Percentiles rank a stretch among this genome's conserved stretches.
These are phyloP conservation scores for Oryza meyeriana DNA, from an alignment of 176 grass and related monocot species.

Conservation along the genomic window DNA sequence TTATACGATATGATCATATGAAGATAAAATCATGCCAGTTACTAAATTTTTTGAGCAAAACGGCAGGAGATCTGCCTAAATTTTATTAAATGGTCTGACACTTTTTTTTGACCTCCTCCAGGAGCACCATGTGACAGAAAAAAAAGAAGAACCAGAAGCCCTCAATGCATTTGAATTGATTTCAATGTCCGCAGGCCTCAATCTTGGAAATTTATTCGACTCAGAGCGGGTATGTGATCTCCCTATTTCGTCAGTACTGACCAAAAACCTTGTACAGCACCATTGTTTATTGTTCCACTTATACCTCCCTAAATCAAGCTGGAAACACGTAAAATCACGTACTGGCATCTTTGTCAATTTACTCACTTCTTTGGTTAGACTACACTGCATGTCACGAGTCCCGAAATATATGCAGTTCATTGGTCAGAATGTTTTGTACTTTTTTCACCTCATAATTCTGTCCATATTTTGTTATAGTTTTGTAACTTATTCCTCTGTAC, in stretches of 20 bases:
- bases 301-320: not conserved
- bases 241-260: not conserved
- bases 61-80: too few species aligned
- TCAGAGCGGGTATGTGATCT: conserved; percentile 56
- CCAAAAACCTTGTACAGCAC: not conserved
- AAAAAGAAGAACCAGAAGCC: conserved; percentile 80
- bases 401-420: not conserved
- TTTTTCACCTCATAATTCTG: not conserved
- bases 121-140: conserved; percentile 87
- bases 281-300: not conserved
- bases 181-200: conserved; percentile 85
- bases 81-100: too few species aligned
- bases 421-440: not conserved
- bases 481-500: not conserved
- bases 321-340: not conserved
- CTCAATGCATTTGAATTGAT: conserved; percentile 96
- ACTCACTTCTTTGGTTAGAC: not conserved
- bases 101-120: conserved; percentile 25
- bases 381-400: not conserved
- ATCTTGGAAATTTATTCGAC: conserved; percentile 95
- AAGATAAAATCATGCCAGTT: not conserved
- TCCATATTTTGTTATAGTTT: not conserved
- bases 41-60: conserved; percentile 7
- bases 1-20: not conserved
- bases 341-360: not conserved